Conservation (phyloP, 805 yeast genomes). For the Saturnispora mendoncae region DNA sequence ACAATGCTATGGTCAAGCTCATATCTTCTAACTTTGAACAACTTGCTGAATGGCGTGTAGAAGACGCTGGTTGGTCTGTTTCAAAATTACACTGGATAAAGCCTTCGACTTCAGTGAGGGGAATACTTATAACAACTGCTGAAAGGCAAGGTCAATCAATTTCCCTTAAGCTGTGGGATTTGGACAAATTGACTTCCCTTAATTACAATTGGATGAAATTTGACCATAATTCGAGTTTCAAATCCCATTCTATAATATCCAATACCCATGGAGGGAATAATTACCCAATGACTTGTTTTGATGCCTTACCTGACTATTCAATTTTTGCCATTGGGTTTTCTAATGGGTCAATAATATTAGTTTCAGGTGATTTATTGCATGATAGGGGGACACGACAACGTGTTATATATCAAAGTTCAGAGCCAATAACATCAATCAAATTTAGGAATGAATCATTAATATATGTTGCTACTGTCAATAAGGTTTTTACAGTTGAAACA, state of each 20-base stretch:
- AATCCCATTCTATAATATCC: constrained; percentile 51
- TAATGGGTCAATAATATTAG: constrained; percentile 71
- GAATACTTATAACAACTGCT: constrained; percentile 54
- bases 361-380: constrained; percentile 79
- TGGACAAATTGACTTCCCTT: constrained; percentile 38
- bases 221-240: constrained; percentile 36
- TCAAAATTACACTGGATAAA: constrained; percentile 36
- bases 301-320: constrained; percentile 45
- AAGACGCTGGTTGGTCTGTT: constrained; percentile 56
- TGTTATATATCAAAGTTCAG: constrained; percentile 58
- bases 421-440: constrained; percentile 73
- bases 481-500: constrained; percentile 62
- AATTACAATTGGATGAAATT: constrained; percentile 18
- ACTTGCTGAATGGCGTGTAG: constrained; percentile 48
- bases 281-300: constrained; percentile 66
- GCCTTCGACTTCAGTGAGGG: constrained; percentile 26
- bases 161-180: constrained; percentile 63
- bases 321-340: constrained; percentile 72
- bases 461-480: constrained; percentile 68
- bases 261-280: constrained; percentile 57
- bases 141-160: constrained; percentile 67
- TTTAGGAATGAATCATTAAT: constrained; percentile 48
- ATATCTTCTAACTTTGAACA: constrained; percentile 43
- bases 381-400: constrained; percentile 90
- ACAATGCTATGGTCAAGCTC: constrained; percentile 45